A percentile compares a stretch with the other conserved stretches of the same genome.
Evolutionary conservation across 495 filamentous ascomycete species (phyloP).

Genomic region (Aspergillus ostianus): DNA sequence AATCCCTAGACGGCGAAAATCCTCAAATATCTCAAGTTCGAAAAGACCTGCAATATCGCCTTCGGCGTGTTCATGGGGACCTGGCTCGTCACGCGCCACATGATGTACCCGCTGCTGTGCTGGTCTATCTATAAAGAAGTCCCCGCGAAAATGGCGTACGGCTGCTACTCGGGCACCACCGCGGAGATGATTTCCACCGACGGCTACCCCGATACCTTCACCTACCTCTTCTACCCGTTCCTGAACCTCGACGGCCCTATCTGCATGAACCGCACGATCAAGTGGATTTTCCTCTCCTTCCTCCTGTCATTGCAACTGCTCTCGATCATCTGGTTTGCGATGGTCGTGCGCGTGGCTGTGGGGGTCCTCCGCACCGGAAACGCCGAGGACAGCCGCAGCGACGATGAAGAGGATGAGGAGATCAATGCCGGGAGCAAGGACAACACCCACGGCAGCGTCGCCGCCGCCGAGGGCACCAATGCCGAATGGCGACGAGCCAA

Average conservation of each 20-base stretch:
- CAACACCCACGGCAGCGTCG: conserved; percentile 21
- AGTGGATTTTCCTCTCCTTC: conserved; percentile 70
- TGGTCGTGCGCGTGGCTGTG: conserved; percentile 79
- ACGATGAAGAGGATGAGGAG: conserved; percentile 69
- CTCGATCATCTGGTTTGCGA: conserved; percentile 82
- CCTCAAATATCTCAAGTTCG: conserved; percentile 81
- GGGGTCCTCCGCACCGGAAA: conserved; percentile 71
- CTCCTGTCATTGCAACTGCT: conserved; percentile 77
- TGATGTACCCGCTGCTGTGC: conserved; percentile 72
- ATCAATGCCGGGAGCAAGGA: conserved; percentile 41
- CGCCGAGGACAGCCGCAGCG: conserved; percentile 84
- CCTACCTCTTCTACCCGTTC: conserved; percentile 69
- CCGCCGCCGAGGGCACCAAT: conserved; percentile 31
- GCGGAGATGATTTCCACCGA: conserved; percentile 52
- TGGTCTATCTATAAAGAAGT: conserved; percentile 78
- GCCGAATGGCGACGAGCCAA: conserved; percentile 47
- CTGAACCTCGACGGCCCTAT: conserved; percentile 63
- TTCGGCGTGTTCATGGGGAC: conserved; percentile 85
- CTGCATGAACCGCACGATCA: conserved; percentile 71
- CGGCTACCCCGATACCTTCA: conserved; percentile 54
- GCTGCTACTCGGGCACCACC: conserved; percentile 66
- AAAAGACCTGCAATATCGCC: conserved; percentile 71
- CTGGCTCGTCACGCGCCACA: conserved; percentile 83
- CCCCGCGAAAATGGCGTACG: conserved; percentile 57
- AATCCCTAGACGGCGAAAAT: conserved; percentile 77